Conservation (phyloP, 1,139 yeast species). For the Protomyces inundatus region DNA sequence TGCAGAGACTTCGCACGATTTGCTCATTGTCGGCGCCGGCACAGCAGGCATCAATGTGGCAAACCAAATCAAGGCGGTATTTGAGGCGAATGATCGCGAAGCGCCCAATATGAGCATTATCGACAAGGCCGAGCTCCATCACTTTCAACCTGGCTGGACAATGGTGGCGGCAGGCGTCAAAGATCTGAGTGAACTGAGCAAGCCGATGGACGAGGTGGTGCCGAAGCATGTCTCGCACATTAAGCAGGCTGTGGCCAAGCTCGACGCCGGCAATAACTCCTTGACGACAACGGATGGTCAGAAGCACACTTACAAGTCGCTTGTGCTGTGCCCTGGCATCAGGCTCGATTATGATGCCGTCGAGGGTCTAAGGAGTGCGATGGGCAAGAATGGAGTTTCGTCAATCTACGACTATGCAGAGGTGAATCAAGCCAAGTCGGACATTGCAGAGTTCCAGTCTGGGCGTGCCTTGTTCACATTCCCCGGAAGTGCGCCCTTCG, state of each 20-base stretch:
- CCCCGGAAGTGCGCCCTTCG: constrained; percentile 20
- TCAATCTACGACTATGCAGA: constrained; percentile 22
- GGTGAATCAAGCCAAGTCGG: constrained; percentile 16
- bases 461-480: constrained; percentile 27
- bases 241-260: constrained; percentile 8
- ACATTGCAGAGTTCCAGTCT: constrained; percentile 4
- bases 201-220: constrained; percentile 15
- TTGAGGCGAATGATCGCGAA: constrained; percentile 3
- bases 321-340: constrained; percentile 26
- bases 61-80: constrained; percentile 18
- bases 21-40: constrained; percentile 29
- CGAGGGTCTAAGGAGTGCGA: constrained; percentile 24
- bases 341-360: constrained; percentile 20
- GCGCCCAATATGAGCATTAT: constrained; percentile 21
- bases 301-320: constrained; percentile 21
- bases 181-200: constrained; percentile 19
- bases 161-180: constrained; percentile 27
- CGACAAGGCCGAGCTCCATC: constrained; percentile 26
- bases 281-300: constrained; percentile 15
- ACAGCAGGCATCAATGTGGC: constrained; percentile 28
- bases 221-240: constrained; percentile 17
- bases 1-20: constrained; percentile 5
- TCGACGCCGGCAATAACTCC: constrained; percentile 13
- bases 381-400: constrained; percentile 24
- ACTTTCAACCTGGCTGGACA: constrained; percentile 30